Evolutionary conservation across 768 basidiomycete genomes (phyloP).

Genomic region (Chiua virens): DNA sequence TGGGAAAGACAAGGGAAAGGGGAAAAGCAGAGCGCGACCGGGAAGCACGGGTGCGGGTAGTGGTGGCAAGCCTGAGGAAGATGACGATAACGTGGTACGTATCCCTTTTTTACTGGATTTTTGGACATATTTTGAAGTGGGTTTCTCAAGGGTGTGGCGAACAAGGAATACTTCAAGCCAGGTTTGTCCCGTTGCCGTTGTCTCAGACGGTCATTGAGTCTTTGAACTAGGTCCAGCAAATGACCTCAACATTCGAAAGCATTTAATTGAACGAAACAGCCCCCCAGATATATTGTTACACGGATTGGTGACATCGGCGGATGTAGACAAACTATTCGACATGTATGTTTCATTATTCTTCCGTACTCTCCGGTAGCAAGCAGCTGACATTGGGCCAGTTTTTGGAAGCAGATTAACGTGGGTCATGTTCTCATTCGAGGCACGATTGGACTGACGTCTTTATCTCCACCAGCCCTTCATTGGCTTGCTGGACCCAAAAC

Average conservation of each 20-base stretch:
- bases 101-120: neutral
- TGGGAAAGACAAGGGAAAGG: slow-evolving; percentile 40
- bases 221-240: slow-evolving; percentile 59
- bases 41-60: slow-evolving; percentile 8
- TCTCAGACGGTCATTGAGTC: neutral
- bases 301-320: slow-evolving; percentile 71
- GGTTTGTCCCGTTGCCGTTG: slow-evolving; percentile 37
- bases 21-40: slow-evolving; percentile 37
- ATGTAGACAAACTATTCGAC: slow-evolving; percentile 81
- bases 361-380: neutral
- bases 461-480: slow-evolving; percentile 49
- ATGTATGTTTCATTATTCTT: slow-evolving; percentile 51
- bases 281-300: slow-evolving; percentile 83
- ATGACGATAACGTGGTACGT: slow-evolving; percentile 65
- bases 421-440: slow-evolving; percentile 16
- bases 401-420: slow-evolving; percentile 70
- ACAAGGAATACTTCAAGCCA: slow-evolving; percentile 77
- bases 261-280: slow-evolving; percentile 73
- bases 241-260: slow-evolving; percentile 66
- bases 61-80: slow-evolving; percentile 38
- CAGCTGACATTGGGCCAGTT: slow-evolving; percentile 42
- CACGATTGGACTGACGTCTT: neutral
- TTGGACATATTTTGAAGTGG: slow-evolving; percentile 10
- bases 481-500: slow-evolving; percentile 73
- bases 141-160: slow-evolving; percentile 66